Evolutionary conservation across 805 yeast species (phyloP), one percentile per base, ranked within the genome.

Genomic region (Yamadazyma akitaensis): DNA sequence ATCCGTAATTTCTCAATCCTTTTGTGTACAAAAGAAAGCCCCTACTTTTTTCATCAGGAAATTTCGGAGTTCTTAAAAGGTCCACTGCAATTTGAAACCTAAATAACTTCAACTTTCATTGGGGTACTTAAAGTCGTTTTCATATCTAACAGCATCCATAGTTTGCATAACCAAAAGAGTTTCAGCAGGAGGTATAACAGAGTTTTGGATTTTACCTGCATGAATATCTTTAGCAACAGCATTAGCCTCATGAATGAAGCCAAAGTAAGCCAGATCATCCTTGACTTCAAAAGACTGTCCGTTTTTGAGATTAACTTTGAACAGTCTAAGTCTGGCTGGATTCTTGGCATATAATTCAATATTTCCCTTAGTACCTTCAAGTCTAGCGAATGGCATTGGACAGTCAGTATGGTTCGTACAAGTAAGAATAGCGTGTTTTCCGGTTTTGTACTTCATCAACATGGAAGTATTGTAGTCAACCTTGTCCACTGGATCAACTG

Each of bases 201-300:
- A 59, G 48, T 70, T 68, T 50, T 70, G 67, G 13, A 58, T 53
- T 44, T 61, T 64, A 11, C 79, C 79, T 13, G 58, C 62, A 5
- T 56, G 44, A 35, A 80, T 62, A 44, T 72, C 77, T 40, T 67
- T 59, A 3, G 80, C 83, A 26, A 72, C 73, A 4, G 77, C 81
- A 53, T 78, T 74, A 1, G 83, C 83, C 61, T 80, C 84, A 58
- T 73, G 74, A 53, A 75, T 75, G 57, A 79, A 74, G 0, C 85
- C 85, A 40, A 64, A 58, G 38, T 68, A 73, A 2, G 69, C 72
- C 8, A 65, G 59, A 19, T 64, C 59, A 44, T 68, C 72, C 34
- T 64, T 59, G 46, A 60, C 60, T 19, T 59, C 70, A 31, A 61
- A 51, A 1, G 58, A 50, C 25, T 53, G 52, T 5, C 57, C 47